These are phyloP conservation scores for Saccharomyces hybrid DNA, from an alignment of 1,139 yeast species.

Conservation along the genomic window DNA sequence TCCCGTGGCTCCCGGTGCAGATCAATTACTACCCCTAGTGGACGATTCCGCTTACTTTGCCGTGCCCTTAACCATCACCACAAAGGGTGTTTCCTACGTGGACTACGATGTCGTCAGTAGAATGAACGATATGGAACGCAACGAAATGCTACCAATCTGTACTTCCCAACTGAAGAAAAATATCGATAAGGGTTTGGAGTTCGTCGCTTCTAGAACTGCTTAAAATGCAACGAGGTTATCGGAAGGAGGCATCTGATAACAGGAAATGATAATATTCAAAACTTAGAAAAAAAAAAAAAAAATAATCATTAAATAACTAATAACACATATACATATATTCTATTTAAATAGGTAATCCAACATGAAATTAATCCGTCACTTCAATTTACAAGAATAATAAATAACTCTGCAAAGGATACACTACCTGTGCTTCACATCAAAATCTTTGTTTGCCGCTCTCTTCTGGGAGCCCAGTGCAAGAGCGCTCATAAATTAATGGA, in stretches of 20 bases:
- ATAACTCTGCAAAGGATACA: no score
- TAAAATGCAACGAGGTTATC: no score
- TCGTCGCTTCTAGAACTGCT: constrained; percentile 3
- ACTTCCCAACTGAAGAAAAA: constrained; percentile 16
- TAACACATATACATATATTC: not conserved
- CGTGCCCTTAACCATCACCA: constrained; percentile 50
- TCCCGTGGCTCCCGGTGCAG: constrained; percentile 34
- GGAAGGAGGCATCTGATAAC: no score
- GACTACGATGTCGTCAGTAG: constrained; percentile 45
- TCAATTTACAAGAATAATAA: not conserved
- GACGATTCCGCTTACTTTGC: constrained; percentile 52
- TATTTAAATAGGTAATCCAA: not conserved
- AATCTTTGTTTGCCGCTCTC: not conserved
- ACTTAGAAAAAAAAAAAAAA: no score
- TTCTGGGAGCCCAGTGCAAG: no score
- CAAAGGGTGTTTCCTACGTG: constrained; percentile 50
- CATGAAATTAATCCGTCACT: not conserved
- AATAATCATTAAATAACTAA: no score
- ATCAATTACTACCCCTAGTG: constrained; percentile 15
- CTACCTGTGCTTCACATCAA: no score
- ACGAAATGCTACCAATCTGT: constrained; percentile 22
- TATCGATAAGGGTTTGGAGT: constrained; percentile 15
- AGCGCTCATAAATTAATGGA: no score
- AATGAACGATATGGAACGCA: constrained; percentile 45
- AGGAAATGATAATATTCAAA: no score